Evolutionary conservation across 1,139 yeast genomes (phyloP), one percentile per base, ranked within the genome.

Genomic region (Zygotorulaspora mrakii): DNA sequence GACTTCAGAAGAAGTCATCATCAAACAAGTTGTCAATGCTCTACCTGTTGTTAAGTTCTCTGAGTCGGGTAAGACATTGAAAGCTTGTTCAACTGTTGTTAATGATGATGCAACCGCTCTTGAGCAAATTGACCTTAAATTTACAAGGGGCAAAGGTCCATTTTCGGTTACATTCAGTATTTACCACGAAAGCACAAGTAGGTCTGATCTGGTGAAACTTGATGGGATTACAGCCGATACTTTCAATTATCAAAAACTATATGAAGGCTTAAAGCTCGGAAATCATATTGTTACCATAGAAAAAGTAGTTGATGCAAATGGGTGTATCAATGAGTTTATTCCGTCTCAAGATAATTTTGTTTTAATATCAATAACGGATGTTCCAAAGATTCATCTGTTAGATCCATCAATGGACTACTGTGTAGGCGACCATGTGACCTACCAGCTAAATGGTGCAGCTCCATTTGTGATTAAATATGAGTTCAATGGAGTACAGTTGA

Each of bases 351-450:
- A 64, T 29, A 69, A 68, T 49, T 56, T 59, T 35, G 52, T 68
- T 33, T 36, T 48, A 4, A 69, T 86, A 28, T 71, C 77, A 1
- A 75, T 89, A 4, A 79, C 91, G 1, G 89, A 85, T 48, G 80
- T 81, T 3, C 96, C 97, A 7, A 74, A 76, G 46, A 77, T 88
- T 6, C 64, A 66, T 43, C 62, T 71, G 16, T 49, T 68, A 6
- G 67, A 66, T 8, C 61, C 73, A 1, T 58, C 63, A 14, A 65
- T 67, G 22, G 71, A 74, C 52, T 83, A 79, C 55, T 91, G 99
- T 72, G 96, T 89, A 26, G 98, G 98, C 3, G 97, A 91, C 47
- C 83, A 85, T 49, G 76, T 91, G 18, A 72, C 82, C 0, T 86
- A 86, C 57, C 76, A 81, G 46, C 64, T 91, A 46, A 75, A 76